These are phyloP conservation scores for Phytophthora europaea DNA, from an alignment of 352 stramenopile genomes.

Conservation along the genomic window DNA sequence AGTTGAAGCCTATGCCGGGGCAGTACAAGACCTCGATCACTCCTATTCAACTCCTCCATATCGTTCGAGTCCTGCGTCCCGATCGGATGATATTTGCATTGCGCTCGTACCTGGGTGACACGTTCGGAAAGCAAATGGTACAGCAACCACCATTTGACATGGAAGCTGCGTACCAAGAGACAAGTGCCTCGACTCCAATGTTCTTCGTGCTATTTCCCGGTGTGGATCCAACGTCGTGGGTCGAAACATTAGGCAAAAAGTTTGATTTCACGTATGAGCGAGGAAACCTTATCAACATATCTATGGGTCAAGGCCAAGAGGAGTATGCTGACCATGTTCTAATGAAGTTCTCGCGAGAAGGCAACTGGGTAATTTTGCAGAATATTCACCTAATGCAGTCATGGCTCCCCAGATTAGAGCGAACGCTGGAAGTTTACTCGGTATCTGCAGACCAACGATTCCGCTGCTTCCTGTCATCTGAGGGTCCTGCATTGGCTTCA, in stretches of 20 bases:
- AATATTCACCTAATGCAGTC: slow-evolving; percentile 94
- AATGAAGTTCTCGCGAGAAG: slow-evolving; percentile 73
- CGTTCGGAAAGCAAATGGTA: slow-evolving; percentile 70
- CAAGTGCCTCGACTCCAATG: slow-evolving; percentile 91
- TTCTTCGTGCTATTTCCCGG: slow-evolving; percentile 94
- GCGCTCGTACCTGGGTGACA: slow-evolving; percentile 63
- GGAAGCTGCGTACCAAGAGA: slow-evolving; percentile 89
- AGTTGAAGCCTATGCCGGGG: slow-evolving; percentile 91
- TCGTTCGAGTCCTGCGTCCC: slow-evolving; percentile 85
- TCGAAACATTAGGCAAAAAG: slow-evolving; percentile 87
- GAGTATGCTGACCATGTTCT: slow-evolving; percentile 76
- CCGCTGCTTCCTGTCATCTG: slow-evolving; percentile 95
- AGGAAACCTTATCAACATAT: slow-evolving; percentile 84
- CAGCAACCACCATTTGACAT: slow-evolving; percentile 92
- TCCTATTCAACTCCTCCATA: slow-evolving; percentile 73
- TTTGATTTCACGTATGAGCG: slow-evolving; percentile 86
- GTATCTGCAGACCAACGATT: slow-evolving; percentile 93
- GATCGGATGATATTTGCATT: slow-evolving; percentile 87
- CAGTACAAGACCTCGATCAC: slow-evolving; percentile 65
- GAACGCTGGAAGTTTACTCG: slow-evolving; percentile 79
- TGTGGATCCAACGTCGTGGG: slow-evolving; percentile 88
- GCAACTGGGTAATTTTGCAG: slow-evolving; percentile 92
- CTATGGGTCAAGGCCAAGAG: slow-evolving; percentile 93
- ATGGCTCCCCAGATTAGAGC: slow-evolving; percentile 90
- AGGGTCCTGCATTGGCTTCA: slow-evolving; percentile 83